These are phyloP conservation scores for Hypoxylon fragiforme DNA, from an alignment of 495 filamentous ascomycete genomes.

Conservation along the genomic window DNA sequence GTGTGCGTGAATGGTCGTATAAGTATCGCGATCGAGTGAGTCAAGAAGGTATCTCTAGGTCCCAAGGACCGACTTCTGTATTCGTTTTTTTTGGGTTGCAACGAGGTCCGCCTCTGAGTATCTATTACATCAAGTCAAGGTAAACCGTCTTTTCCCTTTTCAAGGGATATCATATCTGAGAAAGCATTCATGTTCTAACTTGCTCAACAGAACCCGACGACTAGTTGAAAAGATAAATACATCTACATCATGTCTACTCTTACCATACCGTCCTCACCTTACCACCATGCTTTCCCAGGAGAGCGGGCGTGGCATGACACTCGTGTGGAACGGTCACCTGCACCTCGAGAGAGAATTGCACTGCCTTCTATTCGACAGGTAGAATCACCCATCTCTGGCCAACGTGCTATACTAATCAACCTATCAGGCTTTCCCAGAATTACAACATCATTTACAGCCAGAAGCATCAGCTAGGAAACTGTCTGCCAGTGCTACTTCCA, in stretches of 20 bases:
- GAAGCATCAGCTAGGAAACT: slow-evolving; percentile 27
- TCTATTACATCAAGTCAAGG: not conserved
- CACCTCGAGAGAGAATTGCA: slow-evolving; percentile 37
- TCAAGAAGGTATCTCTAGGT: slow-evolving; percentile 9
- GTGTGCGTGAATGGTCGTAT: slow-evolving; percentile 1
- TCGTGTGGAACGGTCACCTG: slow-evolving; percentile 24
- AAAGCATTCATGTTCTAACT: slow-evolving; percentile 6
- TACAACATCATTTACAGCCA: slow-evolving; percentile 26
- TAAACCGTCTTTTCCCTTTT: not conserved
- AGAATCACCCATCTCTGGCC: not conserved
- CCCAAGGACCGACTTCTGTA: not conserved
- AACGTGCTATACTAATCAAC: slow-evolving; percentile 20
- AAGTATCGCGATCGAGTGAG: not conserved
- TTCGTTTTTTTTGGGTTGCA: not conserved
- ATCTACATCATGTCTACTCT: slow-evolving; percentile 41
- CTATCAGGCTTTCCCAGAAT: slow-evolving; percentile 44
- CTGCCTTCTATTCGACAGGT: slow-evolving; percentile 53
- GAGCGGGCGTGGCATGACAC: slow-evolving; percentile 35
- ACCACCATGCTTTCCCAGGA: slow-evolving; percentile 29
- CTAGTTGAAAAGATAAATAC: not conserved
- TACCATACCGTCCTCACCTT: slow-evolving; percentile 37
- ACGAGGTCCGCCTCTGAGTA: not conserved
- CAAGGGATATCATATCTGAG: not conserved
- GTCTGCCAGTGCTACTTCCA: slow-evolving; percentile 33
- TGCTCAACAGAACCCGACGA: slow-evolving; percentile 1